Percentiles rank a stretch among this genome's conserved stretches.
phyloP scores from a whole-genome alignment of 192 early-diverging fungal genomes.

The Coemansia asiatica region DNA sequence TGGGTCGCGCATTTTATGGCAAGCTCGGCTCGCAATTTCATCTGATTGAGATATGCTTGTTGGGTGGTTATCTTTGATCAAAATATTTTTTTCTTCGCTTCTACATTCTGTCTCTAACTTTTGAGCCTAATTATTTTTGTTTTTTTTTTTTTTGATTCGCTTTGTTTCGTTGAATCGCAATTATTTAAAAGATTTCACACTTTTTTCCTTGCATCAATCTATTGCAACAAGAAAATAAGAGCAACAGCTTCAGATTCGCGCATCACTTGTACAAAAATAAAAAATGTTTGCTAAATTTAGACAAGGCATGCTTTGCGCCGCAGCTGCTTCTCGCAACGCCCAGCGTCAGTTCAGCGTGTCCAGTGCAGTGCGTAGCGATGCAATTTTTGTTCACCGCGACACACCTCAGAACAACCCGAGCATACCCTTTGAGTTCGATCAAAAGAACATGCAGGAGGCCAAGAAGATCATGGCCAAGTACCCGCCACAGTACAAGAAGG shows the following conservation, averaged over 20 bases:
- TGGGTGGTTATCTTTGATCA: background rate
- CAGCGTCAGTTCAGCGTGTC: slow-evolving; percentile 33
- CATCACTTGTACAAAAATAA: background rate
- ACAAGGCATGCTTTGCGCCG: slow-evolving; percentile 9
- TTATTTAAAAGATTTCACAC: background rate
- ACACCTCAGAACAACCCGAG: slow-evolving; percentile 80
- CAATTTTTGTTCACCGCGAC: slow-evolving; percentile 67
- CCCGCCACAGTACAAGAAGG: slow-evolving; percentile 98
- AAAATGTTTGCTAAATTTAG: slow-evolving; percentile 46
- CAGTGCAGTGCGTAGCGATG: slow-evolving; percentile 31
- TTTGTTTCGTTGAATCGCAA: background rate
- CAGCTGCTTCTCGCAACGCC: slow-evolving; percentile 2
- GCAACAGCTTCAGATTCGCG: background rate
- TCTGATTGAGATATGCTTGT: too few species aligned
- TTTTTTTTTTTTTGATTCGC: background rate
- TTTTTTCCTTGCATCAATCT: background rate
- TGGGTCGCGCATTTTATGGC: background rate
- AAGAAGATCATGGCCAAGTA: slow-evolving; percentile 89
- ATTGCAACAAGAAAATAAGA: background rate
- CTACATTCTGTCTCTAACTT: background rate
- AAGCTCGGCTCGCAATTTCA: background rate
- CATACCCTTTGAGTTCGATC: slow-evolving; percentile 82
- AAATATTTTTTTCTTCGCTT: background rate
- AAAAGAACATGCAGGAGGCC: slow-evolving; percentile 77
- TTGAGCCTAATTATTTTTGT: background rate